A percentile compares a stretch with the other conserved stretches of the same genome.
Evolutionary conservation across 1,284 basidiomycete genomes (phyloP).

Genomic region (Takashimella koratensis): DNA sequence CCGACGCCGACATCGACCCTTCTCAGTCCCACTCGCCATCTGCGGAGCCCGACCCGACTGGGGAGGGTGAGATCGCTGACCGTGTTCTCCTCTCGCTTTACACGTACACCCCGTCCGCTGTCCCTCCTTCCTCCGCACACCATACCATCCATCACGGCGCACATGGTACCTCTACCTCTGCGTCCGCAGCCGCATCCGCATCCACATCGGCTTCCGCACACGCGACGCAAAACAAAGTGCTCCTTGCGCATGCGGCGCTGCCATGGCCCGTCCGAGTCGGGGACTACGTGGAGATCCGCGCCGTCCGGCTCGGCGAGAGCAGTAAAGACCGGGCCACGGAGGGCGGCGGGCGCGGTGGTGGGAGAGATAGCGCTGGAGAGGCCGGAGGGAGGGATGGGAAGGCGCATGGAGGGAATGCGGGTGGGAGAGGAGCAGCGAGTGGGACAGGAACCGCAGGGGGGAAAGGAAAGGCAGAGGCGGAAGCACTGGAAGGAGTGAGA

Average conservation of each 20-base stretch:
- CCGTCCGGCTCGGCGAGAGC: background rate
- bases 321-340: background rate
- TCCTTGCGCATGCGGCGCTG: slow-evolving; percentile 31
- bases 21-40: slow-evolving; percentile 8
- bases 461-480: slow-evolving; percentile 16
- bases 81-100: slow-evolving; percentile 23
- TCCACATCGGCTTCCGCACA: slow-evolving; percentile 11
- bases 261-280: slow-evolving; percentile 36
- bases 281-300: slow-evolving; percentile 42
- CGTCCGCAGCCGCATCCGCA: no score
- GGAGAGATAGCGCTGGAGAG: background rate
- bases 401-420: background rate
- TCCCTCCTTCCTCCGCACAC: slow-evolving; percentile 4
- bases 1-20: slow-evolving; percentile 7
- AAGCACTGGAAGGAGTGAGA: slow-evolving; percentile 35
- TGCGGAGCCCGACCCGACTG: background rate
- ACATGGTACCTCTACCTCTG: slow-evolving; percentile 19
- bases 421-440: slow-evolving; percentile 1
- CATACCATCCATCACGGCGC: slow-evolving; percentile 19
- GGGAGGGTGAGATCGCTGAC: no score
- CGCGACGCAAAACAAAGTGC: slow-evolving; percentile 16
- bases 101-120: slow-evolving; percentile 31
- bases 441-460: slow-evolving; percentile 7
- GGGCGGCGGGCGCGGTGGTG: background rate
- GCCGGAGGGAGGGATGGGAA: background rate